Conservation (phyloP, 2,329 filamentous ascomycete genomes). For the Aspergillus vadensis region DNA sequence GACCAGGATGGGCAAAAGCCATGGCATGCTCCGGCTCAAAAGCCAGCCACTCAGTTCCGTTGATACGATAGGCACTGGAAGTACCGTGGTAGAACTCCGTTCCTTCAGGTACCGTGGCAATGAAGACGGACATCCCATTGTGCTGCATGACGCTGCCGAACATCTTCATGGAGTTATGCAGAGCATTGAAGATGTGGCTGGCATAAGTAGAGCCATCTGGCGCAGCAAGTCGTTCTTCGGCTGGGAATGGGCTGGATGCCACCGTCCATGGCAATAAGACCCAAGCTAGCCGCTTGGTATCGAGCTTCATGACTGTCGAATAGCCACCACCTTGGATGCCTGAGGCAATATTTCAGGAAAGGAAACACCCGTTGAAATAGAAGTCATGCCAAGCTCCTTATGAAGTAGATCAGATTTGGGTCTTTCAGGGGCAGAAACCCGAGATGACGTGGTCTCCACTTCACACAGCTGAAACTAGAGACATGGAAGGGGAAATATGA, state of each 20-base stretch:
- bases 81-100: conserved; percentile 1
- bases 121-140: conserved; percentile 1
- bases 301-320: not conserved
- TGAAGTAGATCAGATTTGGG: not conserved
- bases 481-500: not conserved
- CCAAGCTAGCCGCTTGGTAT: not conserved
- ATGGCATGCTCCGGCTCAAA: conserved; percentile 1
- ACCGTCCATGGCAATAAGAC: not conserved
- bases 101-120: not conserved
- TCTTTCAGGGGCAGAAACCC: not conserved
- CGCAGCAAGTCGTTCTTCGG: not conserved
- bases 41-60: not conserved
- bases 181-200: not conserved
- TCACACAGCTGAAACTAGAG: not conserved
- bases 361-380: not conserved
- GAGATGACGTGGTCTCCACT: not conserved
- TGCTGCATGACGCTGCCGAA: not conserved
- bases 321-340: not conserved
- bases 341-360: not conserved
- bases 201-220: not conserved
- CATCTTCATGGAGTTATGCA: conserved; percentile 3
- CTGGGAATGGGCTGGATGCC: not conserved
- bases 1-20: not conserved
- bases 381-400: not conserved
- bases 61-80: not conserved